phyloP scores from a whole-genome alignment of 768 basidiomycete genomes.

The Boletus coccyginus region DNA sequence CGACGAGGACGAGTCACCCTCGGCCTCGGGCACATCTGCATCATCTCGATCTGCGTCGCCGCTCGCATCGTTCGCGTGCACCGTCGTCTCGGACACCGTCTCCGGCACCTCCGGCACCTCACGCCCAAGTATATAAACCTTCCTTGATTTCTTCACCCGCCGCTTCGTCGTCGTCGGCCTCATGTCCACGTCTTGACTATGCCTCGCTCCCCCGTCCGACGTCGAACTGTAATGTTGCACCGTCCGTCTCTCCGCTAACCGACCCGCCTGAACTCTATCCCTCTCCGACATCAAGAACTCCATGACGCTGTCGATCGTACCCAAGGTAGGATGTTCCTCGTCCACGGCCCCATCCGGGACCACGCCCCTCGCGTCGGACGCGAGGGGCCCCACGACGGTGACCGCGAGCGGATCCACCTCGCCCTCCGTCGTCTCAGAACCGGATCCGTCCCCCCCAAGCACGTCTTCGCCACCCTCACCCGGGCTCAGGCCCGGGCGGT shows the following conservation, averaged over 20 bases:
- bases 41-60: conserved; percentile 30
- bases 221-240: conserved; percentile 31
- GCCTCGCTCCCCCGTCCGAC: conserved; percentile 38
- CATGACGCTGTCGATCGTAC: conserved; percentile 69
- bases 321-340: conserved; percentile 61
- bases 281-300: conserved; percentile 75
- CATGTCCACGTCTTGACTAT: conserved; percentile 37
- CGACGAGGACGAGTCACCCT: conserved; percentile 30
- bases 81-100: conserved; percentile 22
- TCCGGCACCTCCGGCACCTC: conserved; percentile 16
- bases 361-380: conserved; percentile 19
- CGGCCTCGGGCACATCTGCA: conserved; percentile 13
- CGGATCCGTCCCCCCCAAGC: conserved; percentile 21
- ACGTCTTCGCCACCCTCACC: conserved; percentile 7
- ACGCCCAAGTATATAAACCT: conserved; percentile 29
- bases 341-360: conserved; percentile 23
- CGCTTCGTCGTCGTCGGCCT: conserved; percentile 37
- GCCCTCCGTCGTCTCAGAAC: conserved; percentile 37
- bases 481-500: not conserved
- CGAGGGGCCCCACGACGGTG: conserved; percentile 27
- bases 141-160: conserved; percentile 35
- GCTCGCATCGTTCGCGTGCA: conserved; percentile 21
- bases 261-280: conserved; percentile 49
- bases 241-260: conserved; percentile 28
- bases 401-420: conserved; percentile 27